Evolutionary conservation across 2,329 filamentous ascomycete species (phyloP).

Genomic region (Aureobasidium mangrovei): DNA sequence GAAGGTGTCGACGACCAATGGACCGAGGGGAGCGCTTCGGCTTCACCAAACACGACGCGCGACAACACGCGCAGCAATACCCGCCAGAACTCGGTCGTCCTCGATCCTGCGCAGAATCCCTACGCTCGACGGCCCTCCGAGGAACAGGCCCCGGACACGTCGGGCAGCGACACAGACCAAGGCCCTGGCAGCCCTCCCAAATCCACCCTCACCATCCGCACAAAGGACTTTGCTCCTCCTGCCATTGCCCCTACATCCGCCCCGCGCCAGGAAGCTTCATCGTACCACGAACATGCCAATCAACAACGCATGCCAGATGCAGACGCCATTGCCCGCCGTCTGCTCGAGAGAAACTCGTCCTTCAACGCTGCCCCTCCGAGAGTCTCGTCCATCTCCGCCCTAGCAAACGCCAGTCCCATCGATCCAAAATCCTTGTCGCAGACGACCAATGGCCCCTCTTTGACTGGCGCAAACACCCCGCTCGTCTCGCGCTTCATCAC

Average conservation of each 20-base stretch:
- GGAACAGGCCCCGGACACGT: neutral
- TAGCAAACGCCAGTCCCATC: conserved; percentile 27
- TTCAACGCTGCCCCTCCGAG: conserved; percentile 51
- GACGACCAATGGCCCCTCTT: conserved; percentile 25
- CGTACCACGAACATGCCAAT: conserved; percentile 1
- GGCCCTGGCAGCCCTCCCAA: neutral
- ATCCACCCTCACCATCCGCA: neutral
- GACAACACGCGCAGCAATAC: conserved; percentile 18
- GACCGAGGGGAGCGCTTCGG: conserved; percentile 19
- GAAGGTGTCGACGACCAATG: conserved; percentile 19
- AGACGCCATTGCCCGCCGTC: conserved; percentile 57
- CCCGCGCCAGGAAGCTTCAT: neutral
- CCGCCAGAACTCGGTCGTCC: conserved; percentile 18
- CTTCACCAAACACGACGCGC: conserved; percentile 17
- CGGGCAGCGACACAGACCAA: conserved; percentile 1
- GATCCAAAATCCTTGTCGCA: conserved; percentile 29
- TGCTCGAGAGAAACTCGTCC: conserved; percentile 56
- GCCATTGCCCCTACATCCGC: neutral
- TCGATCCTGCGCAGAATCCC: conserved; percentile 15
- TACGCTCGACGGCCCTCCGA: conserved; percentile 8
- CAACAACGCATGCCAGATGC: conserved; percentile 41
- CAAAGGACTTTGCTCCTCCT: conserved; percentile 12
- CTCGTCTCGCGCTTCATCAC: conserved; percentile 38
- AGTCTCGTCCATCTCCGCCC: conserved; percentile 52
- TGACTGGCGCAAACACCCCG: conserved; percentile 22